A percentile compares a stretch with the other conserved stretches of the same genome.
Conservation (phyloP, 2,329 filamentous ascomycete species). For the Cytospora chrysosperma region DNA sequence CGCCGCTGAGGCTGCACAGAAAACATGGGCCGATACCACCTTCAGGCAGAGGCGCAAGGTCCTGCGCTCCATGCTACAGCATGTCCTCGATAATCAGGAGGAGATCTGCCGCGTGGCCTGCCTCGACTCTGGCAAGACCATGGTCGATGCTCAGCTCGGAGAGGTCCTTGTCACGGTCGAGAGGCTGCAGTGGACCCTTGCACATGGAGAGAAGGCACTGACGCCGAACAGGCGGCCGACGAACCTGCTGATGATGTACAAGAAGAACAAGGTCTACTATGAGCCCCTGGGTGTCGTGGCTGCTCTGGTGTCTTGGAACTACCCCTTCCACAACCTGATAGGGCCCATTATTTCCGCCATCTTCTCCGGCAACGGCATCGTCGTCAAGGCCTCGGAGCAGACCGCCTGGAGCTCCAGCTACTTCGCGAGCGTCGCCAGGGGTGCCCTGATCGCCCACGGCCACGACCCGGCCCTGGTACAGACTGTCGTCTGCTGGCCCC, state of each 20-base stretch:
- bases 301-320: slow-evolving; percentile 96
- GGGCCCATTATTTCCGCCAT: slow-evolving; percentile 26
- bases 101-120: slow-evolving; percentile 82
- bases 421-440: slow-evolving; percentile 75
- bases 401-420: slow-evolving; percentile 90
- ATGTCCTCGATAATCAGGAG: slow-evolving; percentile 86
- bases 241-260: slow-evolving; percentile 93
- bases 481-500: slow-evolving; percentile 82
- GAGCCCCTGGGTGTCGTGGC: slow-evolving; percentile 92
- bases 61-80: slow-evolving; percentile 75
- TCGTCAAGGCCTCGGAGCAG: slow-evolving; percentile 93
- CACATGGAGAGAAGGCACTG: slow-evolving; percentile 83
- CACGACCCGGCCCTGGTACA: slow-evolving; percentile 82
- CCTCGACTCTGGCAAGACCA: slow-evolving; percentile 93
- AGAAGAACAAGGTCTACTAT: slow-evolving; percentile 85
- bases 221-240: slow-evolving; percentile 72
- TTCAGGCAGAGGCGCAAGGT: slow-evolving; percentile 78
- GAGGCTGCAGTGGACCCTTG: slow-evolving; percentile 91
- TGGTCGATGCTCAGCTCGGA: slow-evolving; percentile 88
- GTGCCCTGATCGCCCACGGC: slow-evolving; percentile 78
- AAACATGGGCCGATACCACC: slow-evolving; percentile 72
- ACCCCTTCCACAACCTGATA: slow-evolving; percentile 78
- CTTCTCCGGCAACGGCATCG: slow-evolving; percentile 71
- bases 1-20: slow-evolving; percentile 72
- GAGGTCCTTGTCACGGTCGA: slow-evolving; percentile 93